A percentile compares a stretch with the other conserved stretches of the same genome.
These are phyloP conservation scores for Ogataea ganodermae DNA, from an alignment of 805 yeast genomes.

Conservation along the genomic window DNA sequence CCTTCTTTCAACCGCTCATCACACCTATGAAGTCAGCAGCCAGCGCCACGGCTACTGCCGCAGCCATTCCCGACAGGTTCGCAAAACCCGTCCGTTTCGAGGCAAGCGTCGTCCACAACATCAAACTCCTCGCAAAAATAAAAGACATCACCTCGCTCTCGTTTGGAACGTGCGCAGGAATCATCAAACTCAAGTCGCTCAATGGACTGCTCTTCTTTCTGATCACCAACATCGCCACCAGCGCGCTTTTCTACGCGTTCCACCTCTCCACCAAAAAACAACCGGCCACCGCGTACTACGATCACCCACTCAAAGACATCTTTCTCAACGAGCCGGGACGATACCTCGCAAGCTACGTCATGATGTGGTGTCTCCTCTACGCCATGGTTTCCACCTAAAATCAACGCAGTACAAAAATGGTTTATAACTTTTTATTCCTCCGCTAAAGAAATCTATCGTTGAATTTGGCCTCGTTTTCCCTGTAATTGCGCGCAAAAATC, in stretches of 20 bases:
- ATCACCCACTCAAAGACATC: slow-evolving; percentile 42
- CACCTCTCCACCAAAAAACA: slow-evolving; percentile 33
- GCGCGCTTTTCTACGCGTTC: slow-evolving; percentile 35
- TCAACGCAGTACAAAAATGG: too few relatives aligned
- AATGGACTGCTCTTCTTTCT: slow-evolving; percentile 50
- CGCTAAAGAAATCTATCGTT: slow-evolving; percentile 1
- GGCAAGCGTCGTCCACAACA: slow-evolving; percentile 23
- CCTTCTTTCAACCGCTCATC: too few relatives aligned
- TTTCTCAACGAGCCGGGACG: slow-evolving; percentile 46
- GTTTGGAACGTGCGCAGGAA: slow-evolving; percentile 57
- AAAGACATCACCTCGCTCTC: slow-evolving; percentile 50
- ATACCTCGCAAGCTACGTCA: slow-evolving; percentile 52
- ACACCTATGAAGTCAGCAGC: too few relatives aligned
- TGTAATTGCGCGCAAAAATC: slow-evolving; percentile 7
- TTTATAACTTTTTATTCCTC: background rate
- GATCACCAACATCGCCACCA: slow-evolving; percentile 37
- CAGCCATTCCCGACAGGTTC: too few relatives aligned
- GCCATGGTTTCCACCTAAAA: slow-evolving; percentile 40
- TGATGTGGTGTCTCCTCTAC: slow-evolving; percentile 60
- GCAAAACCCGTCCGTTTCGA: slow-evolving; percentile 18
- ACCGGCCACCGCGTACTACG: slow-evolving; percentile 40
- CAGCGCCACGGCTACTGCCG: too few relatives aligned
- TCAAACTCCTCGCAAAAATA: slow-evolving; percentile 20
- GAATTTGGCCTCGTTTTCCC: slow-evolving; percentile 6
- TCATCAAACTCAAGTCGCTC: slow-evolving; percentile 50